Conservation (phyloP, 31 red algal species). For the Pterothamnion heteromorphum region DNA sequence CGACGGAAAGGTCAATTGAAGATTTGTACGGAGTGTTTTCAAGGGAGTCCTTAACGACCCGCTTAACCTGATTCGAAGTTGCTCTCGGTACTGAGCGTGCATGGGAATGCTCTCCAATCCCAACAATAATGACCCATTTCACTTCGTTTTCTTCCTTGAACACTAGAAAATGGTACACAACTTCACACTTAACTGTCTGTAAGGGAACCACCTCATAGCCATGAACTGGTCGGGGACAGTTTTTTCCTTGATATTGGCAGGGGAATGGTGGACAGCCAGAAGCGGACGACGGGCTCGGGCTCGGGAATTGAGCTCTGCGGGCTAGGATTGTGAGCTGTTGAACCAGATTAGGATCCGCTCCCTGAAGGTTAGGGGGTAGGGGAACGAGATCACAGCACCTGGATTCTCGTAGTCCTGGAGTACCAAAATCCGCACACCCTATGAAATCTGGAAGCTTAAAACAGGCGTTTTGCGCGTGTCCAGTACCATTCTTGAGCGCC, state of each 20-base stretch:
- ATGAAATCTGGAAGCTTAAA: not conserved
- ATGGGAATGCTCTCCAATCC: not conserved
- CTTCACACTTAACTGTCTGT: no score
- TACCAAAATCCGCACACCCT: not conserved
- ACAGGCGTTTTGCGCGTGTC: not conserved
- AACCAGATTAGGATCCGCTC: not conserved
- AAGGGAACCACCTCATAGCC: no score
- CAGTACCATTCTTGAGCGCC: not conserved
- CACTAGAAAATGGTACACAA: no score
- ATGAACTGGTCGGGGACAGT: no score
- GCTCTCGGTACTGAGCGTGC: not conserved
- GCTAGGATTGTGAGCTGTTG: not conserved
- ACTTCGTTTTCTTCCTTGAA: no score
- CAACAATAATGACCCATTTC: not conserved
- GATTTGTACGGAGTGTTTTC: no score
- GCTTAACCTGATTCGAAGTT: not conserved
- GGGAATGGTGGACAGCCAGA: no score
- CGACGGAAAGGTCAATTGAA: no score
- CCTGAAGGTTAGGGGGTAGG: not conserved
- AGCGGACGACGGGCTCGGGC: no score
- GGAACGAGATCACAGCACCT: not conserved
- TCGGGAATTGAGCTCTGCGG: not conserved
- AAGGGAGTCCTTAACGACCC: no score
- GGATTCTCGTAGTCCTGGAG: not conserved
- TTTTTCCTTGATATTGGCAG: no score